Base-by-base conservation (phyloP, 1,284 basidiomycete species). In the Dichomitus squalens region DNA sequence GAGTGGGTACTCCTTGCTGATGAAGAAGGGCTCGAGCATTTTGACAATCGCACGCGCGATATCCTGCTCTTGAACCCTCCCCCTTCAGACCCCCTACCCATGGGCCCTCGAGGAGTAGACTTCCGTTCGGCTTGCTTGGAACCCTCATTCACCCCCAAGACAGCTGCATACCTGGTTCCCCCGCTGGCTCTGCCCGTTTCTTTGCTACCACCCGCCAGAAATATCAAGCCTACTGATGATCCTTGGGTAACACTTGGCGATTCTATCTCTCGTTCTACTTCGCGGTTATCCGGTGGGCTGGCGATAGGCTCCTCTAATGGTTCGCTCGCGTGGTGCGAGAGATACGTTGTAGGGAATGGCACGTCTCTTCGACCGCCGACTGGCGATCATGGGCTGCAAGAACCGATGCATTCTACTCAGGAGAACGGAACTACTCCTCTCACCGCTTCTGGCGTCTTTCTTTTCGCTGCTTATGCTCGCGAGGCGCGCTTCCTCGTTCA, bases 1-100 rank as follows among this genome's bases (percentile, higher is more conserved):
- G 75, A 79, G 18, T 82, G 80, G 77, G 65, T 83, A 7, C 74
- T 88, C 20, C 52, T 88, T 11, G 70, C 87, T 43, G 80, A 82
- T 43, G 73, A 79, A 40, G 57, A 69, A 35, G 81, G 76, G 4
- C 60, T 86, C 7, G 18, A 62, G 2, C 52, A 64, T 6, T 43
- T 78, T 20, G 67, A 70, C 49, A 57, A 64, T 18, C 61, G 65
- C 5, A 73, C 73, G 9, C 72, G 69, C 55, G 55, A 71, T 2
- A 65, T 70, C 49, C 73, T 85, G 4, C 49, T 64, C 7, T 56
- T 68, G 27, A 57, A 80, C 4, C 70, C 69, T 27, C 73, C 77
- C 2, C 71, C 72, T n/a, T 63, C 68, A 4, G 40, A 70, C 1
- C 59, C 69, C 31, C 44, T 80, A 9, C 80, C 83, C 8, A 64